Base-by-base conservation (phyloP, 148 eudicot species). In the Dysphania ambrosioides region DNA sequence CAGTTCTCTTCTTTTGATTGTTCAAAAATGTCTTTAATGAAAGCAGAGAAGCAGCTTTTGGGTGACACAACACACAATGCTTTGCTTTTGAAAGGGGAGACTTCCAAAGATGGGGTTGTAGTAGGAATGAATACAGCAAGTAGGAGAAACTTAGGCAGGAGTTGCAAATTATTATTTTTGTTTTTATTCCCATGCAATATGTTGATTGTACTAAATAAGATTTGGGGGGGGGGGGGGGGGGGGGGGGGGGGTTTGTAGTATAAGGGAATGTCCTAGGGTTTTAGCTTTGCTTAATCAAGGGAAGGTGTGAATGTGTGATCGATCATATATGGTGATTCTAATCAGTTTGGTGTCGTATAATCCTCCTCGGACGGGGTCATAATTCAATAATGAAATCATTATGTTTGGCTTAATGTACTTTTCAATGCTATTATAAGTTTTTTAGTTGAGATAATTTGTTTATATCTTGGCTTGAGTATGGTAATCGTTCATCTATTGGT, bases 11-110 rank as follows among this genome's bases (percentile, higher is more conserved):
- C 19, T 58, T 68, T 30, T 5, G 34, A 21, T 63, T 26, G 60
- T 63, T 63, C 18, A 9, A n/a, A 3, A 12, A 36, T 11, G n/a
- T 44, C 38, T 47, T 79, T 79, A 59, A 36, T 66, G 82, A 66
- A 66, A 76, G 83, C n/a, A 76, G 69, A 71, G 26, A 30, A 16
- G 75, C 73, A 80, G 83, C 77, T 75, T 80, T 75, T 56, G 75
- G 66, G 69, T 69, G 21, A 2, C 49, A 42, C 42, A 38, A 38
- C 11, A 21, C 9, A 29, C n/a, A n/a, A n/a, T 58, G 81, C 62
- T 58, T 15, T 74, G 71, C 70, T 74, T 73, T 77, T 66, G 73
- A 35, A 44, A 58, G 47, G 47, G 77, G 68, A 21, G 16, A 24
- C 18, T 66, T 66, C 57, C 30, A 78, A 64, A 18, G 66, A 13